Evolutionary conservation across 345 rosid species (phyloP), one percentile per base, ranked within the genome.

Genomic region (Nasturtium officinale): DNA sequence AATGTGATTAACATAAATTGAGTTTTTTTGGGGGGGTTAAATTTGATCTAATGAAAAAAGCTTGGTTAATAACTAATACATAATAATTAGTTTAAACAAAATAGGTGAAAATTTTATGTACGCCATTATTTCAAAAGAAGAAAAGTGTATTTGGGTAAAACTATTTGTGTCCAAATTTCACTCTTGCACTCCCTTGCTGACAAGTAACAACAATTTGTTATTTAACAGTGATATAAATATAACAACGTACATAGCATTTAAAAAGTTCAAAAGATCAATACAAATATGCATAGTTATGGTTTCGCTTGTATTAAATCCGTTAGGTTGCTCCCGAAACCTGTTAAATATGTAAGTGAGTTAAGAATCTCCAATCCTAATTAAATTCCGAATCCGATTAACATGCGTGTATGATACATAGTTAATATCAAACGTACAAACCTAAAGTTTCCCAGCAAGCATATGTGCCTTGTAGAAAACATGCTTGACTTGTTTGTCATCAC

Each of bases 361-460:
- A n/a, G n/a, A 7, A 6, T 56, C 10, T 56, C 2, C 4, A 25
- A 25, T 52, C 5, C 18, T 25, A 25, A 25, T 25, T 25, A 25
- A 25, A 25, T 25, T 25, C 26, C 26, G 10, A 3, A 8, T 55
- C 20, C 21, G 12, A 55, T 29, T 15, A 28, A 16, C 32, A 28
- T 26, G 20, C 5, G 20, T 28, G 59, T 6, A 56, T 12, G 5
- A 15, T 29, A 16, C 16, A 33, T 59, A 58, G 43, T 57, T 59
- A 16, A 58, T 35, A 60, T 12, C 3, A 37, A 18, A 65, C 15
- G 6, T 33, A 32, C 7, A 57, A 20, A 55, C 40, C 59, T 70
- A 47, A 50, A 70, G 50, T 56, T 74, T 77, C 2, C 96, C 93
- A 0, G 76, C 89, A 23, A 84, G 85, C 91, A 88, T 78, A 65